These are phyloP conservation scores for Pilobolus umbonatus DNA, from an alignment of 192 early-diverging fungal genomes.

Conservation along the genomic window DNA sequence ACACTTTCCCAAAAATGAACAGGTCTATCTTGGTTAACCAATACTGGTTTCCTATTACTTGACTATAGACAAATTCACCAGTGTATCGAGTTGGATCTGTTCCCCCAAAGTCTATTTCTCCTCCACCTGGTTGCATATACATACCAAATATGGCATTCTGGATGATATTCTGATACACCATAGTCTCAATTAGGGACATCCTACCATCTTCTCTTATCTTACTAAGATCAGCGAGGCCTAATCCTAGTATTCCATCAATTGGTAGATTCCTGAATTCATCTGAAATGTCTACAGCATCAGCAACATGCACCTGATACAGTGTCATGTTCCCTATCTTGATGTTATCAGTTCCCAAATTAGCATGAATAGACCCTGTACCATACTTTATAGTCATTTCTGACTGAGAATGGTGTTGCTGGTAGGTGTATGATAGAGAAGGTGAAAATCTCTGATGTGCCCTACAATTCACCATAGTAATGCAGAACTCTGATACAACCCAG, in stretches of 20 bases:
- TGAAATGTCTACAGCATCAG: conserved; percentile 14
- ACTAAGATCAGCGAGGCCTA: conserved; percentile 13
- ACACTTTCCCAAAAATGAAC: conserved; percentile 25
- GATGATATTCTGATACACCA: not conserved
- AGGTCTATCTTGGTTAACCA: conserved; percentile 44
- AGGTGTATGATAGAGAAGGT: not conserved
- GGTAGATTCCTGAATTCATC: conserved; percentile 16
- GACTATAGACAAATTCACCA: conserved; percentile 45
- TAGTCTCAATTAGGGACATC: not conserved
- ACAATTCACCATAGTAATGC: not conserved
- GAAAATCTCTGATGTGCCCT: not conserved
- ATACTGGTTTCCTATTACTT: conserved; percentile 48
- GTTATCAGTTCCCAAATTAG: conserved; percentile 15
- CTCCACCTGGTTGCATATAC: conserved; percentile 14
- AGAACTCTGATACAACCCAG: conserved; percentile 39
- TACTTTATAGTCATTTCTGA: conserved; percentile 5
- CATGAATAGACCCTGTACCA: conserved; percentile 24
- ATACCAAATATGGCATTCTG: conserved; percentile 15
- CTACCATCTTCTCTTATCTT: too few species aligned
- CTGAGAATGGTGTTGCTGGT: not conserved
- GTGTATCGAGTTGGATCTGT: conserved; percentile 44
- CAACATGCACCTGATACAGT: conserved; percentile 5
- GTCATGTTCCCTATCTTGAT: conserved; percentile 6
- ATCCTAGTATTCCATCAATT: conserved; percentile 25
- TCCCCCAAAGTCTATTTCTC: conserved; percentile 41